A percentile compares a stretch with the other conserved stretches of the same genome.
Evolutionary conservation across 2,329 filamentous ascomycete species (phyloP).

Genomic region (Aspergillus alliaceus): DNA sequence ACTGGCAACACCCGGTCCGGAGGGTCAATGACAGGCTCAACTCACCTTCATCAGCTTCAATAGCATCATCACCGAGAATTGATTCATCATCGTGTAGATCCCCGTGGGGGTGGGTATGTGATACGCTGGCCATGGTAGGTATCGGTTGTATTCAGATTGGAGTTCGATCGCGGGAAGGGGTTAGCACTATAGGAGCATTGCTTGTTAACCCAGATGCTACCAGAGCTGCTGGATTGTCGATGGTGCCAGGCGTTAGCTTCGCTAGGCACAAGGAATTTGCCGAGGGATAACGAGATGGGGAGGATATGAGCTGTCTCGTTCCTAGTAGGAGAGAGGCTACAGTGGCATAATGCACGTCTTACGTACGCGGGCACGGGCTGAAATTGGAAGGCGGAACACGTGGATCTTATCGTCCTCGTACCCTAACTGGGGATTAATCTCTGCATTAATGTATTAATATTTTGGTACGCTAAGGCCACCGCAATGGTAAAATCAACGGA

Average conservation of each 20-base stretch:
- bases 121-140: constrained; percentile 35
- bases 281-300: background rate
- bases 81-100: constrained; percentile 63
- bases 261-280: background rate
- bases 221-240: constrained; percentile 1
- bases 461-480: too few relatives aligned
- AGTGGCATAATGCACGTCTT: constrained; percentile 33
- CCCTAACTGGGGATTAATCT: too few relatives aligned
- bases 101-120: constrained; percentile 51
- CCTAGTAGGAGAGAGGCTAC: constrained; percentile 36
- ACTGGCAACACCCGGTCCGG: background rate
- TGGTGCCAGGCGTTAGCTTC: background rate
- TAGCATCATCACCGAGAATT: constrained; percentile 68
- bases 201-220: constrained; percentile 11
- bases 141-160: background rate
- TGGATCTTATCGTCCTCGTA: background rate
- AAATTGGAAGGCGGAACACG: constrained; percentile 23
- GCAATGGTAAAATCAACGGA: background rate
- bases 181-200: constrained; percentile 17
- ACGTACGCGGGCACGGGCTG: constrained; percentile 28
- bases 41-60: constrained; percentile 76
- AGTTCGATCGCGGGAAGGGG: background rate
- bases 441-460: too few relatives aligned
- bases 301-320: background rate
- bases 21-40: background rate